Evolutionary conservation across 2,329 filamentous ascomycete genomes (phyloP).

Genomic region (Chaetothyriales sp.): DNA sequence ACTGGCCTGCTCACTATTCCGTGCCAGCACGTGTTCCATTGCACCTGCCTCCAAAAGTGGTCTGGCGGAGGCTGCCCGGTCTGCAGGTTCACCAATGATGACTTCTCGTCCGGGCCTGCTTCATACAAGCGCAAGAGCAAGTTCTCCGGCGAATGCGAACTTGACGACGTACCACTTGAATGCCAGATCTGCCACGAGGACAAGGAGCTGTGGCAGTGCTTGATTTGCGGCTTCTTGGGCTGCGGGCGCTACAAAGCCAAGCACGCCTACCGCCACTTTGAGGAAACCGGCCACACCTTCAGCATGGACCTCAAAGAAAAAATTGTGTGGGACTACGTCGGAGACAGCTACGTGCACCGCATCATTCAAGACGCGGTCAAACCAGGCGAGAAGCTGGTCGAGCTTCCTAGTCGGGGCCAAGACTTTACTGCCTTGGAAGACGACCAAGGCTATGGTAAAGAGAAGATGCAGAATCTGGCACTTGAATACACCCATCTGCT

Average conservation of each 20-base stretch:
- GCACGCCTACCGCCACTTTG: constrained; percentile 87
- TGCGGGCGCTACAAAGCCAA: constrained; percentile 91
- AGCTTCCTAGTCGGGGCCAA: constrained; percentile 40
- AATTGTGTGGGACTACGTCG: constrained; percentile 95
- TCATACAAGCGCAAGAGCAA: constrained; percentile 16
- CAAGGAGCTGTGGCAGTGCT: constrained; percentile 83
- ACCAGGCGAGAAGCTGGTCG: constrained; percentile 78
- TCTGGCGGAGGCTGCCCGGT: constrained; percentile 87
- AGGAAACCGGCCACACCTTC: constrained; percentile 77
- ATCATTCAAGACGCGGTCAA: constrained; percentile 58
- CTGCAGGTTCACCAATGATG: constrained; percentile 71
- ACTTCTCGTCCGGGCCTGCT: constrained; percentile 25
- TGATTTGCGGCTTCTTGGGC: constrained; percentile 83
- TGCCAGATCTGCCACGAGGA: constrained; percentile 70
- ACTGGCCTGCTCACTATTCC: constrained; percentile 89
- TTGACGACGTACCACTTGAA: constrained; percentile 43
- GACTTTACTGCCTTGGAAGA: constrained; percentile 24
- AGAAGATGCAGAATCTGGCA: constrained; percentile 64
- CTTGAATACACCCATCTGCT: constrained; percentile 91
- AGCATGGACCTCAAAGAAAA: constrained; percentile 86
- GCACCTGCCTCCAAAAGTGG: constrained; percentile 92
- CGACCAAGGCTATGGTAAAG: constrained; percentile 34
- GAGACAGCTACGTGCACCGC: constrained; percentile 89
- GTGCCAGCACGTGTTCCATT: constrained; percentile 96
- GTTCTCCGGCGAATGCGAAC: constrained; percentile 28